phyloP scores from a whole-genome alignment of 768 basidiomycete genomes.

The Gelatoporia subvermispora region DNA sequence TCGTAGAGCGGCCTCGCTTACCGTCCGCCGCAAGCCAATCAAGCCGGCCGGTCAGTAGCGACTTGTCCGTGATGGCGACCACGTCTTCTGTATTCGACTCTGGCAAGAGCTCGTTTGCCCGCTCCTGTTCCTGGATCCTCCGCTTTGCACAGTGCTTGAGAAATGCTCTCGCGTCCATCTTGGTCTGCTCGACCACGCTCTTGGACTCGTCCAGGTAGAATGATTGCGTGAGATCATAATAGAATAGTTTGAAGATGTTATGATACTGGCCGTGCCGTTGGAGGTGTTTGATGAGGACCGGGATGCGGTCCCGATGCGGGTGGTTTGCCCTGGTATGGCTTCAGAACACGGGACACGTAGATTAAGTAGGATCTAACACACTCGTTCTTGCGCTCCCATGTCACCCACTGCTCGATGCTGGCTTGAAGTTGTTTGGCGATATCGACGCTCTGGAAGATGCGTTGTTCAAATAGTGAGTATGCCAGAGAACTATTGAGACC shows the following conservation, averaged over 20 bases:
- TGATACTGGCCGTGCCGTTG: constrained; percentile 52
- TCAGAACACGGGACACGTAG: not conserved
- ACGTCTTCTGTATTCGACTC: constrained; percentile 46
- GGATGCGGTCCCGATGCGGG: constrained; percentile 37
- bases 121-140: constrained; percentile 52
- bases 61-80: constrained; percentile 48
- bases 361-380: constrained; percentile 16
- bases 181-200: constrained; percentile 29
- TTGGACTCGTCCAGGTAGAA: constrained; percentile 55
- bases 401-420: constrained; percentile 47
- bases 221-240: constrained; percentile 42
- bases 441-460: constrained; percentile 44
- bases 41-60: constrained; percentile 41
- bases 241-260: constrained; percentile 50
- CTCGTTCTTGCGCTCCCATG: constrained; percentile 46
- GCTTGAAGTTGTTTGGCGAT: constrained; percentile 40
- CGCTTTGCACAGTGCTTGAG: constrained; percentile 43
- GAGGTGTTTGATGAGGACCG: constrained; percentile 52
- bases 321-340: constrained; percentile 31
- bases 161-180: constrained; percentile 46
- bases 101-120: constrained; percentile 47
- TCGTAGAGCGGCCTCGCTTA: constrained; percentile 8
- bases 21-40: constrained; percentile 42
- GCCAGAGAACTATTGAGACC: constrained; percentile 40
- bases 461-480: constrained; percentile 44